Conservation (phyloP, 257 asterid genomes). For the Solanum appendiculatum region DNA sequence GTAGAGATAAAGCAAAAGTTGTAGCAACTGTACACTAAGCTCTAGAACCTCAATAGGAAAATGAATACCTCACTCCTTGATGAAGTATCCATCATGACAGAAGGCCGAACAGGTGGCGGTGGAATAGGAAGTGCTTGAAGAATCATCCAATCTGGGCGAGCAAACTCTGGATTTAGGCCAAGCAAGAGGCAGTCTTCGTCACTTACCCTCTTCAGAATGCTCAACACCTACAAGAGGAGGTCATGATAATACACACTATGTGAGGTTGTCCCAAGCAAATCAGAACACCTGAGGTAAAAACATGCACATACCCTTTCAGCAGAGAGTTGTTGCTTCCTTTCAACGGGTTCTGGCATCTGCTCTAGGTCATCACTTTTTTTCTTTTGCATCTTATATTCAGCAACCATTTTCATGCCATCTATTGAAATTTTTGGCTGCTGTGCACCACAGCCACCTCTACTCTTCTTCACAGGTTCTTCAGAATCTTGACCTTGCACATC, state of each 20-base stretch:
- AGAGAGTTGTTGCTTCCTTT: constrained; percentile 73
- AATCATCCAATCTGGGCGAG: constrained; percentile 99
- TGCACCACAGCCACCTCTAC: constrained; percentile 96
- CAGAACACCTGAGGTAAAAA: background rate
- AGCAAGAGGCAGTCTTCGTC: constrained; percentile 76
- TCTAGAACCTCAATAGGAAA: constrained; percentile 5
- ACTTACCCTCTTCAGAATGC: constrained; percentile 80
- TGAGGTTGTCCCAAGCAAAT: background rate
- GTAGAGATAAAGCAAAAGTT: background rate
- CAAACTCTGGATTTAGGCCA: constrained; percentile 86
- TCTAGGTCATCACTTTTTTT: constrained; percentile 85
- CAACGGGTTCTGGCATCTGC: constrained; percentile 96
- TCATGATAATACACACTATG: background rate
- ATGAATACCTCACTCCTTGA: constrained; percentile 90
- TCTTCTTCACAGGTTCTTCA: constrained; percentile 70
- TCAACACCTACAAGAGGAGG: constrained; percentile 59
- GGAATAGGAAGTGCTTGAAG: constrained; percentile 99
- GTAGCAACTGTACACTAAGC: background rate
- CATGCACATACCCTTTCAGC: constrained; percentile 65
- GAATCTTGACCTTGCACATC: constrained; percentile 63
- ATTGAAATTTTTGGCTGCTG: constrained; percentile 89
- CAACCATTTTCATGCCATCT: constrained; percentile 98
- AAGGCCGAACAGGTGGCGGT: constrained; percentile 99
- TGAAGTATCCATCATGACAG: constrained; percentile 99
- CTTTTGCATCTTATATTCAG: constrained; percentile 71